These are phyloP conservation scores for Sugiyamaella sp. DNA, from an alignment of 1,139 yeast species.

Conservation along the genomic window DNA sequence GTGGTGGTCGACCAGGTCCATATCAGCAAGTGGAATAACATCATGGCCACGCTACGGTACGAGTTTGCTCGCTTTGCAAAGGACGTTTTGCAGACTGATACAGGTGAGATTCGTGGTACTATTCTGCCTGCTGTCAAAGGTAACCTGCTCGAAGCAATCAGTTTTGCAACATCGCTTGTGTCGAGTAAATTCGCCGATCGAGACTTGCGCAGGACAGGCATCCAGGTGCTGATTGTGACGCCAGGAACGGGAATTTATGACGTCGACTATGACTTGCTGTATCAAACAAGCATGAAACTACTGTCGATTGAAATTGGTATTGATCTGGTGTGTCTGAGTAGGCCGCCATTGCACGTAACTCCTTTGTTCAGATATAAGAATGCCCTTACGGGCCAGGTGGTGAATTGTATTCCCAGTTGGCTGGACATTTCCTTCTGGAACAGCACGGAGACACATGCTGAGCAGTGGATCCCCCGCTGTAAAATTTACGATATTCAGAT, in stretches of 20 bases:
- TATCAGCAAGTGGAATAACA: constrained; percentile 80
- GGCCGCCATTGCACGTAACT: constrained; percentile 89
- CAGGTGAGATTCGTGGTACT: constrained; percentile 41
- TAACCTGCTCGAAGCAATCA: constrained; percentile 83
- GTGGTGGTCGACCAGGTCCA: constrained; percentile 96
- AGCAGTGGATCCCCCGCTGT: constrained; percentile 89
- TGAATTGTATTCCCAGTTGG: constrained; percentile 92
- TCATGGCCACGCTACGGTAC: constrained; percentile 81
- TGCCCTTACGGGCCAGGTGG: constrained; percentile 44
- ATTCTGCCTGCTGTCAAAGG: constrained; percentile 88
- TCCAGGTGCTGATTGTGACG: constrained; percentile 80
- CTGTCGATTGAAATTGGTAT: constrained; percentile 80
- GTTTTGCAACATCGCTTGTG: constrained; percentile 76
- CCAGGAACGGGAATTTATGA: constrained; percentile 95
- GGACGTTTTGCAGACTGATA: constrained; percentile 57
- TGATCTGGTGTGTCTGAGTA: constrained; percentile 84
- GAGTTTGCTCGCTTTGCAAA: constrained; percentile 84
- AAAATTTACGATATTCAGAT: constrained; percentile 93
- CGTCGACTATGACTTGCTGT: constrained; percentile 78
- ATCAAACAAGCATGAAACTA: constrained; percentile 75
- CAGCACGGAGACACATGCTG: constrained; percentile 45
- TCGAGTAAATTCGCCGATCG: constrained; percentile 83
- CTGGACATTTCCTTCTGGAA: constrained; percentile 89
- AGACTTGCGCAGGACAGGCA: constrained; percentile 83
- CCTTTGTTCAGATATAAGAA: constrained; percentile 75